A percentile compares a stretch with the other conserved stretches of the same genome.
phyloP scores from a whole-genome alignment of 257 asterid genomes.

The Anisodus tanguticus region DNA sequence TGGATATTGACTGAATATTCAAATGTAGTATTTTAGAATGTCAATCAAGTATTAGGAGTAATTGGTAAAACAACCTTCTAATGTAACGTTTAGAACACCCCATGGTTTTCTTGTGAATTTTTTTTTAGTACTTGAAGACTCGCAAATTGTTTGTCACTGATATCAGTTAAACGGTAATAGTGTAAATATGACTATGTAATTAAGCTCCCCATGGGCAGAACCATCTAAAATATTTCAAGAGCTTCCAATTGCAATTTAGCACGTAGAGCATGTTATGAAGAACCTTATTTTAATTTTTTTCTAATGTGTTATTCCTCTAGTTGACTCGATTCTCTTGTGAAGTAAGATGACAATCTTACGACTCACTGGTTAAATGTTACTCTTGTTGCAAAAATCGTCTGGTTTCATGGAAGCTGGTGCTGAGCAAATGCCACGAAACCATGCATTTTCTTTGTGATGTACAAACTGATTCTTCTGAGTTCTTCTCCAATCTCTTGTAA shows the following conservation, averaged over 20 bases:
- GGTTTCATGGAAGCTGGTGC: conserved; percentile 9
- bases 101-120: background rate
- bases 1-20: conserved; percentile 23
- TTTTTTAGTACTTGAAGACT: background rate
- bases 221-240: conserved; percentile 5
- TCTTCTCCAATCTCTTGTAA: background rate
- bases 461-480: background rate
- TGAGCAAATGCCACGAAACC: conserved; percentile 1
- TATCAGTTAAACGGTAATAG: background rate
- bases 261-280: background rate
- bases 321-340: conserved; percentile 17
- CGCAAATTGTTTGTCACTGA: background rate
- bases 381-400: background rate
- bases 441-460: background rate
- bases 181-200: background rate
- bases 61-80: conserved; percentile 2
- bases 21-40: background rate
- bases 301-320: background rate
- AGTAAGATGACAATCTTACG: background rate
- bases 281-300: background rate
- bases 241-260: background rate
- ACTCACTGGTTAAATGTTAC: background rate
- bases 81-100: background rate
- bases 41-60: background rate
- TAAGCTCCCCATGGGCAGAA: background rate